phyloP scores from a whole-genome alignment of 225 moss, liverwort and hornwort species.

The Anthoceros angustus region DNA sequence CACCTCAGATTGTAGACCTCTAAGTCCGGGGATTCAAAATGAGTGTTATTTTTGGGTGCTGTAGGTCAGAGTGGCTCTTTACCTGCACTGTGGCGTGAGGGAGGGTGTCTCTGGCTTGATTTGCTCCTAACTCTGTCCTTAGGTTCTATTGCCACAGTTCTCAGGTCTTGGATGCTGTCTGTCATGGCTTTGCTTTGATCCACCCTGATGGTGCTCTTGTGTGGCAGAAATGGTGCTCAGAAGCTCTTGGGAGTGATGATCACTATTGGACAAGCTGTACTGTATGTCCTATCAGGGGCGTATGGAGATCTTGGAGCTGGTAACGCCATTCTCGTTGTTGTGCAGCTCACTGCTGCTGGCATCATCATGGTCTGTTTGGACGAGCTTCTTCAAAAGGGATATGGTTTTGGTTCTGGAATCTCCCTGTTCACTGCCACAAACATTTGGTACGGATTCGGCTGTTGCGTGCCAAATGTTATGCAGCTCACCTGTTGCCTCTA shows the following conservation, averaged over 20 bases:
- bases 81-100: no score
- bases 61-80: no score
- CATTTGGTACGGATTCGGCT: constrained; percentile 43
- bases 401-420: constrained; percentile 85
- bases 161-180: no score
- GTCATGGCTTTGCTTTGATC: no score
- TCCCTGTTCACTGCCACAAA: constrained; percentile 94
- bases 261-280: constrained; percentile 78
- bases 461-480: background rate
- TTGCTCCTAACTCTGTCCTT: no score
- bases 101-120: no score
- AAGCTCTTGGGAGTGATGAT: constrained; percentile 86
- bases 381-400: constrained; percentile 92
- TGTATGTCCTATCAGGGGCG: constrained; percentile 65
- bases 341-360: constrained; percentile 83
- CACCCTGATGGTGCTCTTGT: no score
- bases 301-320: constrained; percentile 86
- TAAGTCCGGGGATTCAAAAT: no score
- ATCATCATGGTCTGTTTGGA: constrained; percentile 90
- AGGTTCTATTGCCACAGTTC: no score
- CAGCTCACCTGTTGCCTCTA: background rate
- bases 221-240: constrained; percentile 75
- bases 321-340: constrained; percentile 84
- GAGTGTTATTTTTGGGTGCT: no score
- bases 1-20: no score